phyloP scores from a whole-genome alignment of 345 rosid species.

The Eucalyptus marginata region DNA sequence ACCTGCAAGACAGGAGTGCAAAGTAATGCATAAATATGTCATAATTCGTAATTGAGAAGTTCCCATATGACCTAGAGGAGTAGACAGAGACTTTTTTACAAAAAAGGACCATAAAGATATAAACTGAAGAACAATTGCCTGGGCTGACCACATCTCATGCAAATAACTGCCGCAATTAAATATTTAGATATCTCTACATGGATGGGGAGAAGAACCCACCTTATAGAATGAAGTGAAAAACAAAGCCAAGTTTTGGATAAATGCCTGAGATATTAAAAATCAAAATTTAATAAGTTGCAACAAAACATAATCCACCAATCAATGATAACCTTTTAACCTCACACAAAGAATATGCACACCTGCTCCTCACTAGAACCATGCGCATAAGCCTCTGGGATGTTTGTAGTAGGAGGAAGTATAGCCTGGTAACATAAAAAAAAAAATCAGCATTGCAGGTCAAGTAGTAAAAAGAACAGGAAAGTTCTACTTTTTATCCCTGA shows the following conservation, averaged over 20 bases:
- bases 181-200: neutral
- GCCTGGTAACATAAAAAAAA: constrained; percentile 17
- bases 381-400: constrained; percentile 89
- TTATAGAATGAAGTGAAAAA: constrained; percentile 95
- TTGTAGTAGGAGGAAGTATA: constrained; percentile 68
- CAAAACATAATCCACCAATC: neutral
- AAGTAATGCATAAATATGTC: neutral
- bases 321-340: neutral
- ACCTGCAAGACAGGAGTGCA: constrained; percentile 20
- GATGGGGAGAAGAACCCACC: constrained; percentile 25
- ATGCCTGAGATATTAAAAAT: constrained; percentile 50
- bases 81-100: neutral
- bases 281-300: neutral
- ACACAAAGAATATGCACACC: constrained; percentile 16
- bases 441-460: neutral
- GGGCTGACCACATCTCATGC: neutral
- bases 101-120: neutral
- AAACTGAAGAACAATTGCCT: neutral
- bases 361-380: constrained; percentile 85
- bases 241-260: constrained; percentile 93
- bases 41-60: neutral
- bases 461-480: neutral
- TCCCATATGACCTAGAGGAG: neutral
- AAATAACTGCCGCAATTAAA: neutral
- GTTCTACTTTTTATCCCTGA: neutral